These are phyloP conservation scores for Miscanthus sacchariflorus DNA, from an alignment of 202 grass and related monocot species.

Conservation along the genomic window DNA sequence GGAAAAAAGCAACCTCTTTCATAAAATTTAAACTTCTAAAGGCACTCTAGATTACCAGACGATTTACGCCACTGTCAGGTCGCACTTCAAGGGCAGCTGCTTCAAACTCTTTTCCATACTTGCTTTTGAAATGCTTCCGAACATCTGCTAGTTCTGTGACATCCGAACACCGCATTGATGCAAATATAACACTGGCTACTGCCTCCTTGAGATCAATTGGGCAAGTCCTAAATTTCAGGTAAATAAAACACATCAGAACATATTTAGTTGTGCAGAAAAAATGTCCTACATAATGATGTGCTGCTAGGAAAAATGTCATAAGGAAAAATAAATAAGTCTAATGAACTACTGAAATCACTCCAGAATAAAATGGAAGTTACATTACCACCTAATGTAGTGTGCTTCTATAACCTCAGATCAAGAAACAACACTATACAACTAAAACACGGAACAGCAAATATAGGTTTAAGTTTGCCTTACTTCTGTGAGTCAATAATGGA, in stretches of 20 bases:
- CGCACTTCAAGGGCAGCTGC: conserved; percentile 88
- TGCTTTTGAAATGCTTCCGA: conserved; percentile 78
- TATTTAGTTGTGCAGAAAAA: conserved; percentile 9
- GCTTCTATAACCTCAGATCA: conserved; percentile 31
- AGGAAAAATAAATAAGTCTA: conserved; percentile 14
- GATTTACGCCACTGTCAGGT: conserved; percentile 85
- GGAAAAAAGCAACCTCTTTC: conserved; percentile 1
- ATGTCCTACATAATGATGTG: conserved; percentile 19
- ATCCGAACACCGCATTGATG: conserved; percentile 93
- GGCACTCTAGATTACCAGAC: conserved; percentile 63
- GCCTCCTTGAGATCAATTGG: conserved; percentile 97
- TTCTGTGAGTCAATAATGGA: conserved; percentile 96
- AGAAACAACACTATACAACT: not conserved
- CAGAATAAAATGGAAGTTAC: conserved; percentile 2
- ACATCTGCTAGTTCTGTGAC: conserved; percentile 88
- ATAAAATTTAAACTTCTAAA: not conserved
- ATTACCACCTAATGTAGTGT: not conserved
- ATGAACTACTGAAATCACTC: conserved; percentile 15
- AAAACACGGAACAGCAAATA: conserved; percentile 17
- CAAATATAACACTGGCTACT: conserved; percentile 93
- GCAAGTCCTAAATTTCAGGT: conserved; percentile 60
- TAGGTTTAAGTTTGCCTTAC: conserved; percentile 52
- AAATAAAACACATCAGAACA: conserved; percentile 32
- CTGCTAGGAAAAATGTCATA: conserved; percentile 26
- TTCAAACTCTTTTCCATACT: conserved; percentile 96